phyloP scores from a whole-genome alignment of 768 basidiomycete species.

The Pleurotus citrinopileatus region DNA sequence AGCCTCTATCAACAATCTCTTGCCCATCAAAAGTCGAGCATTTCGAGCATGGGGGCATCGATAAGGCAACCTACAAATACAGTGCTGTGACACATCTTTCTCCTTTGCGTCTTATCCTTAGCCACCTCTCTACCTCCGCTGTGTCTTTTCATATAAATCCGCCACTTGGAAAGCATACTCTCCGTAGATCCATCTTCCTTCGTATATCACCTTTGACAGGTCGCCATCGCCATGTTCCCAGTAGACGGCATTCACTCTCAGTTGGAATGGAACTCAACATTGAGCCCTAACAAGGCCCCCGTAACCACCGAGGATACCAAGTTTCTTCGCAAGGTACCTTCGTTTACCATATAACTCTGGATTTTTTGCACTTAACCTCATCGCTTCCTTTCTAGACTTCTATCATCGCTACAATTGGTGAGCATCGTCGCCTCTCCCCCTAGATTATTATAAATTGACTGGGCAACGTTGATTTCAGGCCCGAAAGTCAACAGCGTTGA shows the following conservation, averaged over 20 bases:
- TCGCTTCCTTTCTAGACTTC: too few relatives aligned
- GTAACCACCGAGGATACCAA: slow-evolving; percentile 78
- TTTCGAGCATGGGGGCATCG: slow-evolving; percentile 6
- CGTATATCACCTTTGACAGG: slow-evolving; percentile 11
- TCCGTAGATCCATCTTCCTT: neutral
- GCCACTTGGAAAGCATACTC: neutral
- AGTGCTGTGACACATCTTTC: slow-evolving; percentile 1
- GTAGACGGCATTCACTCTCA: slow-evolving; percentile 69
- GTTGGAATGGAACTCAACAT: slow-evolving; percentile 88
- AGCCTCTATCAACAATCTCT: slow-evolving; percentile 1
- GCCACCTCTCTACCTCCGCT: slow-evolving; percentile 12
- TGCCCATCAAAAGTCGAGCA: slow-evolving; percentile 7
- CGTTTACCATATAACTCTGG: slow-evolving; percentile 1
- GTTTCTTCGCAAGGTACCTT: slow-evolving; percentile 82
- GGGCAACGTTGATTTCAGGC: slow-evolving; percentile 41
- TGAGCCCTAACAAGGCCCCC: slow-evolving; percentile 71
- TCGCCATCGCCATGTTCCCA: slow-evolving; percentile 42
- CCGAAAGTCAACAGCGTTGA: slow-evolving; percentile 94
- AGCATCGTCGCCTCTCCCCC: slow-evolving; percentile 18
- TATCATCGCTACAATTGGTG: slow-evolving; percentile 98
- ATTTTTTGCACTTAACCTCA: too few relatives aligned
- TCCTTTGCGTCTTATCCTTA: slow-evolving; percentile 3
- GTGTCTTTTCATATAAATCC: slow-evolving; percentile 6
- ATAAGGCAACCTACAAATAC: slow-evolving; percentile 11
- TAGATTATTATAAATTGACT: slow-evolving; percentile 12